Base-by-base conservation (phyloP, 2,329 filamentous ascomycete genomes). In the Penicillium sp. region DNA sequence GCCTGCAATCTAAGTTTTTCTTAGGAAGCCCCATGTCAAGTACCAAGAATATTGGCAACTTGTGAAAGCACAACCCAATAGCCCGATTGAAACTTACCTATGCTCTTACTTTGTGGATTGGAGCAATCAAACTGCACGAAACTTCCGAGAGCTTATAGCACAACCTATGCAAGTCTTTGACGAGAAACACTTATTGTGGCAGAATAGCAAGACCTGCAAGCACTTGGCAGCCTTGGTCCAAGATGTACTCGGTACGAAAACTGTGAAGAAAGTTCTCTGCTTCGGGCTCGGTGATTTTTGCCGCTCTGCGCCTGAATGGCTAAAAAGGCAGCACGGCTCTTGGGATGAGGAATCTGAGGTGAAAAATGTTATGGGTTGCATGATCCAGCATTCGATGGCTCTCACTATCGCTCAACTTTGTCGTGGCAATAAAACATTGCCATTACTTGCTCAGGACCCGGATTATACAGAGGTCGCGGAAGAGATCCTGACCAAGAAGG, bases 51-150 rank as follows among this genome's bases (percentile, higher is more conserved):
- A 57, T 53, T 59, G 47, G 56, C 39, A 47, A 52, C 50, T 59
- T 50, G 49, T 59, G 40, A 55, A 53, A 48, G 24, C 20, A 40
- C 45, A 58, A 52, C 55, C 55, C 3, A 49, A 47, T 24, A 51
- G 53, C 49, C 55, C 51, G 49, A 15, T 47, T 31, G 53, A 59
- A 52, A 58, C 49, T 23, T 58, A 56, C 40, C 44, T 55, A 29
- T 58, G 52, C 51, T 56, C 57, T 52, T 59, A 59, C 12, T 49
- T 59, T 47, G 49, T 59, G 41, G 55, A 56, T 50, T 59, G 51
- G 57, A 59, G 29, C 37, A 58, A 59, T 50, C 51, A 28, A 46
- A 58, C 55, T 47, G 44, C 41, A 50, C 49, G 38, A 46, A 49
- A 55, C 49, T 59, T 58, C 44, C 53, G 51, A 52, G 55, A 53